These are phyloP conservation scores for Aspergillus bertholletiae DNA, from an alignment of 495 filamentous ascomycete species.

Conservation along the genomic window DNA sequence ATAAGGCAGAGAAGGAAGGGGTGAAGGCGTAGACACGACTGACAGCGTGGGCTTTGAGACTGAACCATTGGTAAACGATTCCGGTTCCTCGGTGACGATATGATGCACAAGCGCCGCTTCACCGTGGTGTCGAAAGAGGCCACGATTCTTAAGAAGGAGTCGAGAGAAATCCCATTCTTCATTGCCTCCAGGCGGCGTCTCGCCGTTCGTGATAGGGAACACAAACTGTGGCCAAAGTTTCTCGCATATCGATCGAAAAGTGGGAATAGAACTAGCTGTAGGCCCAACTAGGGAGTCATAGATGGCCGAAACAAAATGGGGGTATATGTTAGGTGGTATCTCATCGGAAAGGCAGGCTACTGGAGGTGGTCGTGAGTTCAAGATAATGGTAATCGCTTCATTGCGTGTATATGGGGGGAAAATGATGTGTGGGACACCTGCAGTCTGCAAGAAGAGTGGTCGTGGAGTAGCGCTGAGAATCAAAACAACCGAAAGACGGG, in stretches of 20 bases:
- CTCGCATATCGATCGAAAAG: conserved; percentile 40
- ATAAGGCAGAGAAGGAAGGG: conserved; percentile 58
- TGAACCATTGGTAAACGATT: conserved; percentile 8
- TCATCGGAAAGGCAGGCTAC: conserved; percentile 28
- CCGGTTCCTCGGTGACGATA: conserved; percentile 51
- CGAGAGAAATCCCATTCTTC: conserved; percentile 76
- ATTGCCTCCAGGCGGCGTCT: conserved; percentile 31
- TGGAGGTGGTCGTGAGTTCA: conserved; percentile 37
- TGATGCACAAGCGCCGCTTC: conserved; percentile 68
- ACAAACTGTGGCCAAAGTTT: conserved; percentile 81
- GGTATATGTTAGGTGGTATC: conserved; percentile 31
- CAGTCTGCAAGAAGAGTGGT: conserved; percentile 65
- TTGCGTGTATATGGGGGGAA: conserved; percentile 83
- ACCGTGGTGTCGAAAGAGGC: conserved; percentile 74
- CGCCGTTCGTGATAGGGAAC: conserved; percentile 38
- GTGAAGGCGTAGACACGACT: conserved; percentile 31
- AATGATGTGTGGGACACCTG: conserved; percentile 73
- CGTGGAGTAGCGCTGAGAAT: conserved; percentile 67
- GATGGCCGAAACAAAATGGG: conserved; percentile 40
- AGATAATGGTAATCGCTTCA: conserved; percentile 72
- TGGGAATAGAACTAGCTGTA: conserved; percentile 42
- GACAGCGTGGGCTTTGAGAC: conserved; percentile 22
- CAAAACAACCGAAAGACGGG: conserved; percentile 72
- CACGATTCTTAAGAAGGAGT: conserved; percentile 68
- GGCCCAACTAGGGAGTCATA: conserved; percentile 42